A percentile compares a stretch with the other conserved stretches of the same genome.
These are phyloP conservation scores for Kwoniella mangroviensis DNA, from an alignment of 768 basidiomycete species.

Conservation along the genomic window DNA sequence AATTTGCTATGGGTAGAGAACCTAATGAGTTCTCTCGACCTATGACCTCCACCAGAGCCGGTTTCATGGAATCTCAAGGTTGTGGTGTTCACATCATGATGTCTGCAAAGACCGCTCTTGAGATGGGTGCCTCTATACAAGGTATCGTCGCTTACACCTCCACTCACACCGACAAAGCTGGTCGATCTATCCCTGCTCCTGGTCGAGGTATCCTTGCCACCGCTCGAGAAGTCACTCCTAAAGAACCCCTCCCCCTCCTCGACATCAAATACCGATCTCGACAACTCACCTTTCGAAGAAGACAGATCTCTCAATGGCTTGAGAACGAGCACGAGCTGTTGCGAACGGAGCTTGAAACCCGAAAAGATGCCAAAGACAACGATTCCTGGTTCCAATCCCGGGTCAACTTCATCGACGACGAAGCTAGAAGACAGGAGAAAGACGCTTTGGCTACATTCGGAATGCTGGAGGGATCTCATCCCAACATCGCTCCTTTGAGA, in stretches of 20 bases:
- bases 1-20: slow-evolving; percentile 98
- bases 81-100: slow-evolving; percentile 96
- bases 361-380: slow-evolving; percentile 59
- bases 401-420: slow-evolving; percentile 82
- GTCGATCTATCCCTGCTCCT: slow-evolving; percentile 95
- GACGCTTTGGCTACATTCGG: slow-evolving; percentile 92
- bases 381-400: slow-evolving; percentile 76
- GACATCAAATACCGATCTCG: slow-evolving; percentile 86
- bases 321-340: slow-evolving; percentile 83
- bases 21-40: slow-evolving; percentile 99
- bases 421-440: slow-evolving; percentile 88
- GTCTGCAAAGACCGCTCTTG: slow-evolving; percentile 93
- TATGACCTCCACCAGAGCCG: slow-evolving; percentile 91
- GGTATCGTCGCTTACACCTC: slow-evolving; percentile 94
- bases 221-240: slow-evolving; percentile 80
- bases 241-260: slow-evolving; percentile 77
- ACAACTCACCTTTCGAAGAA: slow-evolving; percentile 92
- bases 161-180: slow-evolving; percentile 93
- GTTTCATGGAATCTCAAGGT: slow-evolving; percentile 97
- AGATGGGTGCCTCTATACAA: slow-evolving; percentile 90
- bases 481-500: slow-evolving; percentile 85
- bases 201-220: slow-evolving; percentile 89
- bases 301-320: slow-evolving; percentile 94
- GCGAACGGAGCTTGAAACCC: slow-evolving; percentile 70
- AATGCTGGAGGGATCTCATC: slow-evolving; percentile 87